phyloP scores from a whole-genome alignment of 2,329 filamentous ascomycete genomes.

The Myriosclerotinia curreyana region DNA sequence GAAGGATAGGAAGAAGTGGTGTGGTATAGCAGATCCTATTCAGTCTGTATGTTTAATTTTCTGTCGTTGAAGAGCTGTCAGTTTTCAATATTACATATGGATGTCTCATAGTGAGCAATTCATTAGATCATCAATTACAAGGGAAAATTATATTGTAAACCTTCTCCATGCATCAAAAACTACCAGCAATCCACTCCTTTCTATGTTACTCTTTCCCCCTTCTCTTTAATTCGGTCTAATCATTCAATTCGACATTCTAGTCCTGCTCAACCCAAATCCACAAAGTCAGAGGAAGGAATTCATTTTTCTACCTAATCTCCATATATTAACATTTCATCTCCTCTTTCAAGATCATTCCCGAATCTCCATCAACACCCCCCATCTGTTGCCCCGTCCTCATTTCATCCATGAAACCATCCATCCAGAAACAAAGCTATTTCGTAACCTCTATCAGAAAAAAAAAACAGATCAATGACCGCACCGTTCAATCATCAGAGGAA shows the following conservation, averaged over 20 bases:
- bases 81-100: too few relatives aligned
- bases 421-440: neutral
- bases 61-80: too few relatives aligned
- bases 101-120: too few relatives aligned
- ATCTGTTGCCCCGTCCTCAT: neutral
- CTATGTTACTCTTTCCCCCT: too few relatives aligned
- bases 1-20: too few relatives aligned
- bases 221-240: neutral
- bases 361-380: neutral
- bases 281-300: slow-evolving; percentile 9
- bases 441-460: neutral
- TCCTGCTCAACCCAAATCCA: neutral
- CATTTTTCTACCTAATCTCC: slow-evolving; percentile 1
- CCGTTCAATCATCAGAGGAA: slow-evolving; percentile 10
- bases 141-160: too few relatives aligned
- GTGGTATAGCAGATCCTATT: too few relatives aligned
- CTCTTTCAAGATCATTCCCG: neutral
- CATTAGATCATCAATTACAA: too few relatives aligned
- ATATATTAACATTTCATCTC: slow-evolving; percentile 2
- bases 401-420: neutral
- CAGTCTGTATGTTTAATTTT: too few relatives aligned
- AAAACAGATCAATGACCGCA: neutral
- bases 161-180: too few relatives aligned
- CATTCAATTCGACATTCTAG: neutral
- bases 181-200: too few relatives aligned